These are phyloP conservation scores for Aspergillus nomiae DNA, from an alignment of 2,329 filamentous ascomycete genomes.

Conservation along the genomic window DNA sequence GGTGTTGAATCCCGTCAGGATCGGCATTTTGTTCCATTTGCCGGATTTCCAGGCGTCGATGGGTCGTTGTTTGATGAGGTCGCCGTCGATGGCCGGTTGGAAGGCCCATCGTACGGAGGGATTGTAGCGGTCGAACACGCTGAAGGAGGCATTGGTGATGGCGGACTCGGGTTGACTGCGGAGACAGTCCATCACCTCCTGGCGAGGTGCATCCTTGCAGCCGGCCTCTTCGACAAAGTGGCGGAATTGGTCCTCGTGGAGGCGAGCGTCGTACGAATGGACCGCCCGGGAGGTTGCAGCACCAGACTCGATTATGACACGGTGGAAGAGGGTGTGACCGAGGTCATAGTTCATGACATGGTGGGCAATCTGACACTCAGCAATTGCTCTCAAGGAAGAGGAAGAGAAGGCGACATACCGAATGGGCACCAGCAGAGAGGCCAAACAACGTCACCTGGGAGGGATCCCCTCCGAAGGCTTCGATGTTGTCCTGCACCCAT, in stretches of 20 bases:
- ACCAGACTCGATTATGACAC: constrained; percentile 51
- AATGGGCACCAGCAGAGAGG: constrained; percentile 53
- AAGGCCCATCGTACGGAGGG: constrained; percentile 59
- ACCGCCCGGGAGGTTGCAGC: constrained; percentile 51
- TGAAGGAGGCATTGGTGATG: constrained; percentile 44
- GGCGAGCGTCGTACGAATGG: constrained; percentile 40
- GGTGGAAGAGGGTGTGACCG: constrained; percentile 42
- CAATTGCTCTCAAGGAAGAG: not conserved
- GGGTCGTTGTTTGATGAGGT: constrained; percentile 60
- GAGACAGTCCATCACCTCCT: constrained; percentile 44
- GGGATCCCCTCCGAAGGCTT: constrained; percentile 27
- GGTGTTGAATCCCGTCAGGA: constrained; percentile 70
- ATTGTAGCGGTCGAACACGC: constrained; percentile 50
- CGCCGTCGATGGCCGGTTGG: constrained; percentile 68
- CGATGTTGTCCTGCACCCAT: constrained; percentile 28
- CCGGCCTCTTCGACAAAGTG: constrained; percentile 43
- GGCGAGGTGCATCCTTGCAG: constrained; percentile 30
- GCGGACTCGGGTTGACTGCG: constrained; percentile 39
- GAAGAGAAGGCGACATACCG: constrained; percentile 13
- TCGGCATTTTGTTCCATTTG: constrained; percentile 58
- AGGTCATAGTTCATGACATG: constrained; percentile 59
- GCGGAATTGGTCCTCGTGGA: constrained; percentile 50
- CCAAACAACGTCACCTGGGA: constrained; percentile 41
- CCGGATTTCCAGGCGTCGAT: constrained; percentile 60
- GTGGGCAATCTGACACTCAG: constrained; percentile 60